phyloP scores from a whole-genome alignment of 2,329 filamentous ascomycete species.

The Aspergillus sclerotialis region DNA sequence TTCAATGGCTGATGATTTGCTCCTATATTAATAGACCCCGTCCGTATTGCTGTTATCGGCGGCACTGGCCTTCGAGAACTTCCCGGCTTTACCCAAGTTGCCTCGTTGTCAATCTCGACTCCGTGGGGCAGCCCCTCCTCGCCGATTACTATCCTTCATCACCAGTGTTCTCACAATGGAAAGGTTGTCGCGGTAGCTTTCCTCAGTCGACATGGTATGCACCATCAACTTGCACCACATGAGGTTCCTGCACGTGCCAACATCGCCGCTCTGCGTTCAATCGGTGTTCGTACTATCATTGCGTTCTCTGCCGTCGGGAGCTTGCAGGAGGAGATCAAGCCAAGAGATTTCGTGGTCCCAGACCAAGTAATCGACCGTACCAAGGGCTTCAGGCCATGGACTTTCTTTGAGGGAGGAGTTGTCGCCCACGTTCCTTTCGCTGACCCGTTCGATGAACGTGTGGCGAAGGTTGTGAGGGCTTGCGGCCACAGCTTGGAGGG shows the following conservation, averaged over 20 bases:
- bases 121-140: constrained; percentile 81
- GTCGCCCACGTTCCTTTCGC: constrained; percentile 94
- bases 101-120: constrained; percentile 66
- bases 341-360: constrained; percentile 92
- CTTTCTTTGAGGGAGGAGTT: constrained; percentile 77
- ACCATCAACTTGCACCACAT: constrained; percentile 87
- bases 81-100: constrained; percentile 77
- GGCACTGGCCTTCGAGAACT: constrained; percentile 88
- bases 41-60: constrained; percentile 83
- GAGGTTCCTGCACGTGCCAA: constrained; percentile 94
- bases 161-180: constrained; percentile 63
- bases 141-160: constrained; percentile 79
- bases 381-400: constrained; percentile 89
- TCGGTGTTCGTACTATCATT: constrained; percentile 86
- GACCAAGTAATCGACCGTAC: constrained; percentile 97
- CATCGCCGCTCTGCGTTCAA: constrained; percentile 87
- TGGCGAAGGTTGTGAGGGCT: constrained; percentile 68
- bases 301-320: constrained; percentile 94
- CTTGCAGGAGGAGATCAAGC: constrained; percentile 85
- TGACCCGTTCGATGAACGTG: constrained; percentile 78
- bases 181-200: constrained; percentile 68
- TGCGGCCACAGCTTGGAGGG: constrained; percentile 74
- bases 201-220: constrained; percentile 79
- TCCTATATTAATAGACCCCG: constrained; percentile 38
- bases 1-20: not conserved